Evolutionary conservation across 108 stramenopile species (phyloP).

Genomic region (Licmophora abbreviata): DNA sequence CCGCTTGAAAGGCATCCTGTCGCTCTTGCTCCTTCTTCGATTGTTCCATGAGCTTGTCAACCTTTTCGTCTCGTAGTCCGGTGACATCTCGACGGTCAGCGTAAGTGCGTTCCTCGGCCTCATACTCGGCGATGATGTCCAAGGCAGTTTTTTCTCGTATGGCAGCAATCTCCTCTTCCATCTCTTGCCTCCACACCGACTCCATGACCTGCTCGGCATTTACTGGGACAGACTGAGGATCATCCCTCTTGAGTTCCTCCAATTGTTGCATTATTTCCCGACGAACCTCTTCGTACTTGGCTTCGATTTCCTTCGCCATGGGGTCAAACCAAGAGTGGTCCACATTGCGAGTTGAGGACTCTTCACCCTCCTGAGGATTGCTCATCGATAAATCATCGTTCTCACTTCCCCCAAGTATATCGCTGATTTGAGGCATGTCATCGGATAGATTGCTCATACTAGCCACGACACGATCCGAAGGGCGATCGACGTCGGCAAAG

Average conservation of each 20-base stretch:
- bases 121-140: slow-evolving; percentile 23
- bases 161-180: slow-evolving; percentile 25
- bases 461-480: too few species aligned
- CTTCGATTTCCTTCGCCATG: slow-evolving; percentile 3
- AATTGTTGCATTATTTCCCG: not conserved
- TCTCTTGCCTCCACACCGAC: slow-evolving; percentile 22
- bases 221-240: slow-evolving; percentile 10
- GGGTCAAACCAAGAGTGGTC: slow-evolving; percentile 6
- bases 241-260: not conserved
- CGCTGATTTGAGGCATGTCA: too few species aligned
- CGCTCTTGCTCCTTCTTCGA: slow-evolving; percentile 21
- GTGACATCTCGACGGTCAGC: slow-evolving; percentile 10
- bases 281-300: not conserved
- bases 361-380: not conserved
- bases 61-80: slow-evolving; percentile 1
- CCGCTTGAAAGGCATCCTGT: slow-evolving; percentile 9
- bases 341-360: not conserved
- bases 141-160: slow-evolving; percentile 7
- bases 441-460: too few species aligned
- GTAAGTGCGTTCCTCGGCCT: slow-evolving; percentile 9
- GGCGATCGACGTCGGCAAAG: too few species aligned
- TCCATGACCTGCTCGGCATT: slow-evolving; percentile 24
- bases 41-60: slow-evolving; percentile 22
- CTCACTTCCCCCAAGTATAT: too few species aligned
- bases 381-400: too few species aligned